These are phyloP conservation scores for Trypanosoma brucei DNA, from an alignment of 208 protist genomes.

Conservation along the genomic window DNA sequence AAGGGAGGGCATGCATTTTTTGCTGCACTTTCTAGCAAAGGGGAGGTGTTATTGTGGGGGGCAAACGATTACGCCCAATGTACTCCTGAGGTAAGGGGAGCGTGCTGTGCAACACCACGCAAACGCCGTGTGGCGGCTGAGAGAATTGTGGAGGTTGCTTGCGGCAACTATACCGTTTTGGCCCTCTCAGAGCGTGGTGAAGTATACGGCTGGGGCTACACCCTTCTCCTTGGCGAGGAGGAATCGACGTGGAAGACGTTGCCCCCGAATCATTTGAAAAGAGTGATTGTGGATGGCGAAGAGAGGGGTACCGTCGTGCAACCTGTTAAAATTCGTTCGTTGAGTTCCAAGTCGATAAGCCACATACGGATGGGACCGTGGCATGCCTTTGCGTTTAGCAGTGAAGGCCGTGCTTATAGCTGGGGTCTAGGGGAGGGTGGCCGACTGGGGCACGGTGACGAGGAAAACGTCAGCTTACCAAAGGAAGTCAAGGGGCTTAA, in stretches of 20 bases:
- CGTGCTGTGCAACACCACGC: slow-evolving; percentile 52
- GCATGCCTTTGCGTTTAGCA: slow-evolving; percentile 64
- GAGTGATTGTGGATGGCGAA: slow-evolving; percentile 7
- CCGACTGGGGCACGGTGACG: slow-evolving; percentile 69
- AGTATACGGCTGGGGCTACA: slow-evolving; percentile 75
- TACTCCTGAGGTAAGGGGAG: slow-evolving; percentile 36
- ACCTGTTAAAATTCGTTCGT: slow-evolving; percentile 26
- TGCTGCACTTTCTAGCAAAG: slow-evolving; percentile 40
- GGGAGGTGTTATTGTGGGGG: slow-evolving; percentile 64
- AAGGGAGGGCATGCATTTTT: slow-evolving; percentile 57
- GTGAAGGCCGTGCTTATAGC: slow-evolving; percentile 53
- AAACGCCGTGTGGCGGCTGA: slow-evolving; percentile 33
- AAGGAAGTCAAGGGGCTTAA: slow-evolving; percentile 27
- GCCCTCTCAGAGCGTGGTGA: slow-evolving; percentile 47
- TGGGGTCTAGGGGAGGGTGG: slow-evolving; percentile 80
- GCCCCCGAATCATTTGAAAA: not conserved
- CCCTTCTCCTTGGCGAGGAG: slow-evolving; percentile 49
- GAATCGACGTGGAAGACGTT: slow-evolving; percentile 22
- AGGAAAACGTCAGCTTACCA: slow-evolving; percentile 39
- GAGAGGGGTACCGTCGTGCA: slow-evolving; percentile 20
- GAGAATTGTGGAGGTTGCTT: slow-evolving; percentile 55
- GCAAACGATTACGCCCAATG: slow-evolving; percentile 79
- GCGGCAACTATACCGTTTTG: slow-evolving; percentile 60
- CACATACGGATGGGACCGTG: slow-evolving; percentile 62
- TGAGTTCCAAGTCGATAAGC: slow-evolving; percentile 35